phyloP scores from a whole-genome alignment of 352 stramenopile species.

The Globisporangium echinulatum region DNA sequence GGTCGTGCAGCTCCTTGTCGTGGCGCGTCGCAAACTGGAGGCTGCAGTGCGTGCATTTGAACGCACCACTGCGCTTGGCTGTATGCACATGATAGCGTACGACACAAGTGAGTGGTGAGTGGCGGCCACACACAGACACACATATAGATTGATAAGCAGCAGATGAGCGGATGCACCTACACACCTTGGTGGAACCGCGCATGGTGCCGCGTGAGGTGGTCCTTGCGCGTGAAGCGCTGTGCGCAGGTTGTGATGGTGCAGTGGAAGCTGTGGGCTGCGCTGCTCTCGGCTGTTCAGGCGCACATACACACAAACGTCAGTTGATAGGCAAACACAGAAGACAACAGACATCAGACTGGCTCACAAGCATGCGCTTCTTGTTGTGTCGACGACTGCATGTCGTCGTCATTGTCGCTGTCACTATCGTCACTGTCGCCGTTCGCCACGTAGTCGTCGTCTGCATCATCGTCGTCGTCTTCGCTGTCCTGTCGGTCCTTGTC shows the following conservation, averaged over 20 bases:
- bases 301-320: too few species aligned
- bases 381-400: neutral
- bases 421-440: neutral
- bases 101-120: too few species aligned
- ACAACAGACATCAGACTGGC: too few species aligned
- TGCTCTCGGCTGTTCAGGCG: too few species aligned
- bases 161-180: neutral
- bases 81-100: neutral
- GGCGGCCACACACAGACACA: too few species aligned
- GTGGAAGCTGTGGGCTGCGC: neutral
- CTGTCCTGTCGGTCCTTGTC: neutral
- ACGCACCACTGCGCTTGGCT: constrained; percentile 1
- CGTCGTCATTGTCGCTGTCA: neutral
- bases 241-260: constrained; percentile 13
- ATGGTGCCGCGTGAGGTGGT: constrained; percentile 11
- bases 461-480: neutral
- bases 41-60: constrained; percentile 7
- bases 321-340: too few species aligned
- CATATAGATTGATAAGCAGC: too few species aligned
- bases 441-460: neutral
- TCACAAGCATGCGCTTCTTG: neutral
- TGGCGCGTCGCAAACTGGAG: constrained; percentile 20
- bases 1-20: constrained; percentile 21
- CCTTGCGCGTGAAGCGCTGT: constrained; percentile 9
- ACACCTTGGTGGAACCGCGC: constrained; percentile 13